Conservation (phyloP, 495 filamentous ascomycete genomes). For the Xylaria venustula region DNA sequence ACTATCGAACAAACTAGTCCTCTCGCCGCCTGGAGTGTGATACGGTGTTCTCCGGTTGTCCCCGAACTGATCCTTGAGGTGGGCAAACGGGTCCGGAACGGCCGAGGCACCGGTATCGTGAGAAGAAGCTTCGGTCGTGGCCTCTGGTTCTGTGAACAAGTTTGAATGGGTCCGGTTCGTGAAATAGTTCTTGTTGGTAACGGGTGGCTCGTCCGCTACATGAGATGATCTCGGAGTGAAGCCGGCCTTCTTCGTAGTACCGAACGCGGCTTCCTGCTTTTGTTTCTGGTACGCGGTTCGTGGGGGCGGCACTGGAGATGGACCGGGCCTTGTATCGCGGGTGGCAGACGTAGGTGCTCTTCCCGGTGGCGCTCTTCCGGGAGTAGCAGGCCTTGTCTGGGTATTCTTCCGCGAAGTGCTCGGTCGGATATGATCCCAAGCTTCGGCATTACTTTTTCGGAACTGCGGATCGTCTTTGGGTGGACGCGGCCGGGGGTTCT, state of each 20-base stretch:
- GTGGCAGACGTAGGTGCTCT: constrained; percentile 27
- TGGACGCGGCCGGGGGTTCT: constrained; percentile 34
- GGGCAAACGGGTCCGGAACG: constrained; percentile 41
- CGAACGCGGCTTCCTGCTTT: constrained; percentile 46
- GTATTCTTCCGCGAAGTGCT: constrained; percentile 19
- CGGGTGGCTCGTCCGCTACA: constrained; percentile 44
- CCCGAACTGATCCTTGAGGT: constrained; percentile 41
- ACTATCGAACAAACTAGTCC: constrained; percentile 53
- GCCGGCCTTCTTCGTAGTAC: constrained; percentile 34
- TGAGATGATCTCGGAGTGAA: constrained; percentile 39
- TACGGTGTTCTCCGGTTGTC: constrained; percentile 68
- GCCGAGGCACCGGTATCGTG: constrained; percentile 12
- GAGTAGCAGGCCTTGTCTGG: not conserved
- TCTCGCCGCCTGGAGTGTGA: constrained; percentile 66
- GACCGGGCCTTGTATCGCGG: constrained; percentile 13
- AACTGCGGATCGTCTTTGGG: constrained; percentile 26
- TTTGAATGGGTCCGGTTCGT: constrained; percentile 32
- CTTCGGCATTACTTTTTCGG: constrained; percentile 23
- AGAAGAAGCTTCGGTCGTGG: constrained; percentile 18
- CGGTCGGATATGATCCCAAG: constrained; percentile 29
- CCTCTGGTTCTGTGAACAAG: constrained; percentile 39
- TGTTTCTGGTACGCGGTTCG: constrained; percentile 43
- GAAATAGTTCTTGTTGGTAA: constrained; percentile 42
- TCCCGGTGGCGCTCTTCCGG: constrained; percentile 15
- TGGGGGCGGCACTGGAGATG: constrained; percentile 20